phyloP scores from a whole-genome alignment of 2,329 filamentous ascomycete genomes.

The Penicillium polonicum region DNA sequence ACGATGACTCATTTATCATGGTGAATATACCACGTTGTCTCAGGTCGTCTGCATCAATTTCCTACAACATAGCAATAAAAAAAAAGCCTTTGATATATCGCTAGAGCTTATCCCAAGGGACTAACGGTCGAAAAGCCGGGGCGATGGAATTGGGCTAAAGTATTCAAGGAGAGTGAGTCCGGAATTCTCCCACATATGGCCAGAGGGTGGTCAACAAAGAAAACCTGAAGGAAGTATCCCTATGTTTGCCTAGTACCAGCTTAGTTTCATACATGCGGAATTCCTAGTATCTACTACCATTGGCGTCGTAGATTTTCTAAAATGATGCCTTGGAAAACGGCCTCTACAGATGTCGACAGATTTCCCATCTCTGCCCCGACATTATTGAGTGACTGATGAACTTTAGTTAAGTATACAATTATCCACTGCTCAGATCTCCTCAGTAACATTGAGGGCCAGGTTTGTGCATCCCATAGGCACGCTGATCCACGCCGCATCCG shows the following conservation, averaged over 20 bases:
- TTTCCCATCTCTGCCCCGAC: too few species aligned
- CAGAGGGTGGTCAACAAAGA: neutral
- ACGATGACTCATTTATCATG: neutral
- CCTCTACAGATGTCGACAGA: too few species aligned
- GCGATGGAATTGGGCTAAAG: neutral
- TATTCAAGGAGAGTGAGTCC: neutral
- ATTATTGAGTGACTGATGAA: neutral
- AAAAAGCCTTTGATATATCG: neutral
- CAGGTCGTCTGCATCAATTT: neutral
- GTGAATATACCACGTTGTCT: neutral
- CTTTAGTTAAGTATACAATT: neutral
- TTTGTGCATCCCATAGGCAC: constrained; percentile 5
- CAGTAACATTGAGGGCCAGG: neutral
- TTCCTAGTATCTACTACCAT: too few species aligned
- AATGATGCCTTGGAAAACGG: too few species aligned
- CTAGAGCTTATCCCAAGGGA: neutral
- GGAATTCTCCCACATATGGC: neutral
- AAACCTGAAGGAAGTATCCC: too few species aligned
- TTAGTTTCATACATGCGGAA: too few species aligned
- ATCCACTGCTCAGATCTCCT: neutral
- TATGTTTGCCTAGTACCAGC: too few species aligned
- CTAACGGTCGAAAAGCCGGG: neutral
- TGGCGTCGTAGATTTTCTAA: too few species aligned
- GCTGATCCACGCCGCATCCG: constrained; percentile 9
- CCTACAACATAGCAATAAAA: neutral